Evolutionary conservation across 768 basidiomycete species (phyloP).

Genomic region (Leucogyrophana mollusca): DNA sequence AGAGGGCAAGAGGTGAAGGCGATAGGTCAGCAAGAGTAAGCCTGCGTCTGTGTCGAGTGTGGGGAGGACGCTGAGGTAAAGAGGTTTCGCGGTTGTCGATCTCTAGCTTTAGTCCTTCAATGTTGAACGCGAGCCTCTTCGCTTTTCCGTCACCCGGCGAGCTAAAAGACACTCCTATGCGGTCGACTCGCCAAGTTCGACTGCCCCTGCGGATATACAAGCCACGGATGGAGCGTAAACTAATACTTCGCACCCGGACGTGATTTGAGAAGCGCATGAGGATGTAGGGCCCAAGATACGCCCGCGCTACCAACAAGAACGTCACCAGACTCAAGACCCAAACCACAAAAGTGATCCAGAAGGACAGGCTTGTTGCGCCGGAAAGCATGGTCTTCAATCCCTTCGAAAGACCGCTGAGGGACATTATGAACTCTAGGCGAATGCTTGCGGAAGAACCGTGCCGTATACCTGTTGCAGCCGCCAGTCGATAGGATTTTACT

Average conservation of each 20-base stretch:
- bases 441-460: not conserved
- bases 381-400: not conserved
- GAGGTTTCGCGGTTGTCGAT: slow-evolving; percentile 34
- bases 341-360: slow-evolving; percentile 41
- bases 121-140: slow-evolving; percentile 58
- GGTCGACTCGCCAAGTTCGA: slow-evolving; percentile 61
- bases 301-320: slow-evolving; percentile 59
- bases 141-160: slow-evolving; percentile 44
- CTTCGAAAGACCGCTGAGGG: slow-evolving; percentile 6
- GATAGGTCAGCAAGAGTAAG: slow-evolving; percentile 41
- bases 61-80: slow-evolving; percentile 16
- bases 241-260: slow-evolving; percentile 70
- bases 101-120: slow-evolving; percentile 61
- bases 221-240: slow-evolving; percentile 75
- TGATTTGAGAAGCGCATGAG: slow-evolving; percentile 57
- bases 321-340: slow-evolving; percentile 53
- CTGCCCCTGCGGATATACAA: slow-evolving; percentile 61
- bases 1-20: slow-evolving; percentile 34
- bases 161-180: slow-evolving; percentile 60
- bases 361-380: slow-evolving; percentile 13
- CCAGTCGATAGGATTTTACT: not conserved
- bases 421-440: slow-evolving; percentile 1
- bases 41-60: slow-evolving; percentile 33
- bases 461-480: slow-evolving; percentile 6
- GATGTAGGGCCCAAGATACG: slow-evolving; percentile 65